Evolutionary conservation across 2,329 filamentous ascomycete species (phyloP).

Genomic region (Pseudohalonectria lignicola): DNA sequence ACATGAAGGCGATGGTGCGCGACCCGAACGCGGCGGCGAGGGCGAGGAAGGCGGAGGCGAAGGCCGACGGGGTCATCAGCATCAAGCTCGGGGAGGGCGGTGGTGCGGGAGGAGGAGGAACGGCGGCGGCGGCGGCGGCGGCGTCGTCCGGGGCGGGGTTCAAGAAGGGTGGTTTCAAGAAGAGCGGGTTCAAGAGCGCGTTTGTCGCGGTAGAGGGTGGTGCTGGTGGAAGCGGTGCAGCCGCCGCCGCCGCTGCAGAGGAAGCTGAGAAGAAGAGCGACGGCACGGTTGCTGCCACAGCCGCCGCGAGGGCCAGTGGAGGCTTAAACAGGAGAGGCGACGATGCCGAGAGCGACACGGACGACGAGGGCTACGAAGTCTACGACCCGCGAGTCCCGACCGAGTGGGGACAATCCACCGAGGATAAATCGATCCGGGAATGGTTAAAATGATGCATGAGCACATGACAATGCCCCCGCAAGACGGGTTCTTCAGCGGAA

Average conservation of each 20-base stretch:
- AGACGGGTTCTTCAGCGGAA: too few relatives aligned
- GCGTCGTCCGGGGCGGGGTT: conserved; percentile 31
- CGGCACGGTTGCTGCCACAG: not conserved
- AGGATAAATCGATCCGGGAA: too few relatives aligned
- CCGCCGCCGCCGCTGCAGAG: conserved; percentile 29
- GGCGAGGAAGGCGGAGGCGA: conserved; percentile 59
- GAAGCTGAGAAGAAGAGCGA: conserved; percentile 22
- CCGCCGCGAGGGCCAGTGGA: conserved; percentile 13
- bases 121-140: conserved; percentile 12
- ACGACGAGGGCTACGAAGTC: conserved; percentile 61
- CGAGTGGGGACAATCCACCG: conserved; percentile 34
- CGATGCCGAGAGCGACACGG: conserved; percentile 46
- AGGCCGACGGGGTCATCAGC: conserved; percentile 56
- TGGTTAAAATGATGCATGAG: too few relatives aligned
- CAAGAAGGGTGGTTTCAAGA: conserved; percentile 67
- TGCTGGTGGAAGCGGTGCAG: too few relatives aligned
- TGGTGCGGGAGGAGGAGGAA: conserved; percentile 10
- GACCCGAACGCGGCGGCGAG: conserved; percentile 55
- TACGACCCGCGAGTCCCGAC: conserved; percentile 53
- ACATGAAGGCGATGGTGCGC: conserved; percentile 76
- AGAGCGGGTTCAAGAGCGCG: conserved; percentile 71
- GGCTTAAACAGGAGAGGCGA: conserved; percentile 15
- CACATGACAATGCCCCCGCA: too few relatives aligned
- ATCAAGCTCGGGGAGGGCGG: conserved; percentile 44
- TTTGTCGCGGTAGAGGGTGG: conserved; percentile 50